phyloP scores from a whole-genome alignment of 176 grass and related monocot genomes.

The Triticum timopheevii region DNA sequence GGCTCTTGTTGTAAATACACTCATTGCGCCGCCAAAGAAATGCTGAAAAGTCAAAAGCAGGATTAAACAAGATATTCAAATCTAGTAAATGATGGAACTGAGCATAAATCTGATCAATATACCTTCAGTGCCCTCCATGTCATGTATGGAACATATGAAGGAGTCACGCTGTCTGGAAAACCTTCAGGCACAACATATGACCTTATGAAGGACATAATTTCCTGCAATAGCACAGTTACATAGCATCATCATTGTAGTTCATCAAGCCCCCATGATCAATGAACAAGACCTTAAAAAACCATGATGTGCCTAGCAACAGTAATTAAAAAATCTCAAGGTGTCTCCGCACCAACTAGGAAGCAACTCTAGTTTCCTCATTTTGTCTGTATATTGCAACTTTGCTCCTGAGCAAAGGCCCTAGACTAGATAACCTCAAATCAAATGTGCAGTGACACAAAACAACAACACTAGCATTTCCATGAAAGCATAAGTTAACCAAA shows the following conservation, averaged over 20 bases:
- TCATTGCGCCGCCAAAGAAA: slow-evolving; percentile 99
- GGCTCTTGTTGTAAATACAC: slow-evolving; percentile 89
- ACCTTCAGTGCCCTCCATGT: slow-evolving; percentile 98
- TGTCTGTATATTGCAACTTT: slow-evolving; percentile 11
- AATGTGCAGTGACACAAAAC: neutral
- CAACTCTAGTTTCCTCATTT: neutral
- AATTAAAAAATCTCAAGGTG: neutral
- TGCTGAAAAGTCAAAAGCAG: slow-evolving; percentile 42
- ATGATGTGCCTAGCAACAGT: neutral
- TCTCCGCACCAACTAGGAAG: neutral
- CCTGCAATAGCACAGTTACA: slow-evolving; percentile 42
- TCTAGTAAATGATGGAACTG: neutral
- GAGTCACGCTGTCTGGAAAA: slow-evolving; percentile 89
- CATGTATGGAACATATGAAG: slow-evolving; percentile 99
- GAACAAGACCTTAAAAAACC: neutral
- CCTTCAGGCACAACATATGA: slow-evolving; percentile 98
- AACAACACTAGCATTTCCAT: neutral
- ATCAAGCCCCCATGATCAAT: neutral
- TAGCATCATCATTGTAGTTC: slow-evolving; percentile 15
- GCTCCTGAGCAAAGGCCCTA: neutral
- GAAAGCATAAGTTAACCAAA: neutral
- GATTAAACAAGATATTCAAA: slow-evolving; percentile 11
- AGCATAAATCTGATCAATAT: neutral
- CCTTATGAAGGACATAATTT: slow-evolving; percentile 85
- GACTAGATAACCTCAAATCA: neutral